These are phyloP conservation scores for Flaveria ramosissima DNA, from an alignment of 129 eudicot species.

Conservation along the genomic window DNA sequence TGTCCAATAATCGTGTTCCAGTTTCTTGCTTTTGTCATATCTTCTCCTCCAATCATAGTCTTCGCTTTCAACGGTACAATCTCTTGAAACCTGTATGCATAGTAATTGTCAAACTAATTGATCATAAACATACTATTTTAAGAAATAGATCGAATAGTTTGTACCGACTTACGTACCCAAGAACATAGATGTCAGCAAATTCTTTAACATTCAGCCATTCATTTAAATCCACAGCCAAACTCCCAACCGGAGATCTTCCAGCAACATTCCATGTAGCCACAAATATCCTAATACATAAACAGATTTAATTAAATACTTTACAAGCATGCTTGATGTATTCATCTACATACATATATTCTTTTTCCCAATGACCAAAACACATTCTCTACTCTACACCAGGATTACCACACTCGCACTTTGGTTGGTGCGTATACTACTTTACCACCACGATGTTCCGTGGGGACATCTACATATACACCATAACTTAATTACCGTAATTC, in stretches of 20 bases:
- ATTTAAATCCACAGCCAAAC: constrained; percentile 76
- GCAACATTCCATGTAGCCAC: constrained; percentile 98
- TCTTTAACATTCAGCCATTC: constrained; percentile 84
- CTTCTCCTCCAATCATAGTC: constrained; percentile 77
- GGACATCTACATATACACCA: background rate
- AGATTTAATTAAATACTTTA: constrained; percentile 12
- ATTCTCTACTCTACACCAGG: too few species aligned
- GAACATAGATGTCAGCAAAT: constrained; percentile 81
- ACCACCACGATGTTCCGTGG: too few species aligned
- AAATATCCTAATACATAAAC: constrained; percentile 53
- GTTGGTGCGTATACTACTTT: too few species aligned
- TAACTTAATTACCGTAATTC: constrained; percentile 51
- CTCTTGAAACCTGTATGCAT: constrained; percentile 75
- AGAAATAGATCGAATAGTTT: background rate
- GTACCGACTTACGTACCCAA: constrained; percentile 52
- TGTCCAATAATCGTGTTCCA: constrained; percentile 77
- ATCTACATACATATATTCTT: too few species aligned
- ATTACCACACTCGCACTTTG: too few species aligned
- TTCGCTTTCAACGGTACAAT: constrained; percentile 73
- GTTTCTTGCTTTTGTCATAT: constrained; percentile 67
- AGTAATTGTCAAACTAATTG: background rate
- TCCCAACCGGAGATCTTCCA: constrained; percentile 83
- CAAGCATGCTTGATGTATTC: background rate
- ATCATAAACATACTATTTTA: background rate
- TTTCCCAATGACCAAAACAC: too few species aligned